Evolutionary conservation across 2,329 filamentous ascomycete species (phyloP).

Genomic region (Cryoendolithus antarcticus): DNA sequence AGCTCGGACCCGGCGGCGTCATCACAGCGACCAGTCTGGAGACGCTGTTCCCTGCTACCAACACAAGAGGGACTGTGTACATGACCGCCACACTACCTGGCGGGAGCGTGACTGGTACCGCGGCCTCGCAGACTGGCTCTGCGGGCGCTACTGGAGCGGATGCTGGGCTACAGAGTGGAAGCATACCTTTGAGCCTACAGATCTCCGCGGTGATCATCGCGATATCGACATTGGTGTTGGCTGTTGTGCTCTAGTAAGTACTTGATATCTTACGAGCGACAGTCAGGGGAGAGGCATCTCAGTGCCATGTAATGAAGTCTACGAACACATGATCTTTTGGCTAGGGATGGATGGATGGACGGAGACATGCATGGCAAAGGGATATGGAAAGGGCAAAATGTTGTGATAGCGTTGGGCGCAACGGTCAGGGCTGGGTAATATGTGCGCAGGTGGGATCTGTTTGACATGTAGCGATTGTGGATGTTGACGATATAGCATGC

Average conservation of each 20-base stretch:
- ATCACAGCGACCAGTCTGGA: constrained; percentile 19
- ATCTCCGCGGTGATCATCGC: neutral
- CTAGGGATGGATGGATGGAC: neutral
- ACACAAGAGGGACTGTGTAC: constrained; percentile 14
- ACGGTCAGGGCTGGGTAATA: too few relatives aligned
- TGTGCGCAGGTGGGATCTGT: too few relatives aligned
- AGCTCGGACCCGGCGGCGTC: constrained; percentile 19
- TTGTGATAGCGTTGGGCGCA: too few relatives aligned
- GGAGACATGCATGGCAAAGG: neutral
- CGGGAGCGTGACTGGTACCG: too few relatives aligned
- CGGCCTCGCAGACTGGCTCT: too few relatives aligned
- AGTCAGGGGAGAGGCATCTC: too few relatives aligned
- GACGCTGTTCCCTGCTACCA: constrained; percentile 29
- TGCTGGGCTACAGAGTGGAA: too few relatives aligned
- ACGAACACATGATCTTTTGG: neutral
- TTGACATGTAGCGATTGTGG: too few relatives aligned
- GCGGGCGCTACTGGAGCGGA: too few relatives aligned
- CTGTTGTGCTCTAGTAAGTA: neutral
- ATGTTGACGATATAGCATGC: too few relatives aligned
- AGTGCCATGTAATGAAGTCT: neutral
- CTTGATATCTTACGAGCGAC: neutral
- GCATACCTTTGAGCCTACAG: too few relatives aligned
- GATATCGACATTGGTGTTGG: constrained; percentile 1
- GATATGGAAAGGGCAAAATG: too few relatives aligned
- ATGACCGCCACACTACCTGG: constrained; percentile 6